These are phyloP conservation scores for Nakaseomyces uthaithaninus DNA, from an alignment of 1,139 yeast species.

Conservation along the genomic window DNA sequence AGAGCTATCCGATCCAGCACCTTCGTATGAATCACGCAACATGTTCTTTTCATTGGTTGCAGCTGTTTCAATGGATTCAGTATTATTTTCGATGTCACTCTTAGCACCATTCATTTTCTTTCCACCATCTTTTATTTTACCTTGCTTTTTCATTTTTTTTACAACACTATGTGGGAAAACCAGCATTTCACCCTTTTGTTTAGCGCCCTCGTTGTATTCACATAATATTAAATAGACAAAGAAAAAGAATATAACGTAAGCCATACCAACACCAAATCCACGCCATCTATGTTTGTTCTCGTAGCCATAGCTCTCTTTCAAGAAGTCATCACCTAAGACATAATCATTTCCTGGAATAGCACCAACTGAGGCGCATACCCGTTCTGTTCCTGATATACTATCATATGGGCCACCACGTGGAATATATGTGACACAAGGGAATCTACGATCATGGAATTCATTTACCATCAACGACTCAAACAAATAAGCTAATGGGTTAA, in stretches of 20 bases:
- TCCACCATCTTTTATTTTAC: constrained; percentile 14
- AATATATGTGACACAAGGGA: constrained; percentile 40
- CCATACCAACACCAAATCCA: constrained; percentile 59
- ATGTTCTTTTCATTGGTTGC: constrained; percentile 18
- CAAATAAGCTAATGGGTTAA: constrained; percentile 62
- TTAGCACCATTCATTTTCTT: background rate
- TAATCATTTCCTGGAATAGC: constrained; percentile 46
- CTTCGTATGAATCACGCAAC: constrained; percentile 1
- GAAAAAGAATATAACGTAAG: constrained; percentile 32
- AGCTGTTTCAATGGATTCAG: constrained; percentile 11
- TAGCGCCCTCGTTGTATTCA: constrained; percentile 63
- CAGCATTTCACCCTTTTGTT: constrained; percentile 76
- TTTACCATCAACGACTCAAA: constrained; percentile 62
- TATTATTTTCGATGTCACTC: constrained; percentile 18
- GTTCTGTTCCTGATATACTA: constrained; percentile 34
- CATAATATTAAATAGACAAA: constrained; percentile 41
- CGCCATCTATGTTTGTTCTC: constrained; percentile 66
- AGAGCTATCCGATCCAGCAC: constrained; percentile 1
- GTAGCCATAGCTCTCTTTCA: constrained; percentile 50
- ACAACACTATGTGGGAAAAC: constrained; percentile 49
- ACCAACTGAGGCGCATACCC: constrained; percentile 59
- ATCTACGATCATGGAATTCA: constrained; percentile 38
- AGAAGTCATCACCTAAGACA: constrained; percentile 54
- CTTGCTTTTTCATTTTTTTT: constrained; percentile 31
- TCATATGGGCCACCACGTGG: constrained; percentile 47